Conservation (phyloP, 305 asterid genomes). For the Caryopteris hybrid region DNA sequence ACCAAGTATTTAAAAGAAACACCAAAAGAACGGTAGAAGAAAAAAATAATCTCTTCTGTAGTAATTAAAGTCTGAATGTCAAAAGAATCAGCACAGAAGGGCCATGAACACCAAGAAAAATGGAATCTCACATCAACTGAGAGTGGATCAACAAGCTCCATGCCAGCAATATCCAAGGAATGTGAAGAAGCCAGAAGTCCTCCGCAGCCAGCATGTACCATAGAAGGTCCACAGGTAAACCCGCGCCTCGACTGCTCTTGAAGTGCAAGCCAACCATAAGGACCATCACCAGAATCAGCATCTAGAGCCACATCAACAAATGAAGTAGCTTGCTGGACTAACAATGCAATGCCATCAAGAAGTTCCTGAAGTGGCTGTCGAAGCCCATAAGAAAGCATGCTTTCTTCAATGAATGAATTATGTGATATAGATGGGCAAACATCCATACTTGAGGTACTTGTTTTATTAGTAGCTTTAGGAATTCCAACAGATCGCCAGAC, state of each 20-base stretch:
- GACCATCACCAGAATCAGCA: constrained; percentile 97
- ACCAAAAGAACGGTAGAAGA: not conserved
- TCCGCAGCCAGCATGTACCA: constrained; percentile 99
- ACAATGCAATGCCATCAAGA: constrained; percentile 90
- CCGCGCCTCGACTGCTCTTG: constrained; percentile 99
- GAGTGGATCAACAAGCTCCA: constrained; percentile 97
- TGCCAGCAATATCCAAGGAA: constrained; percentile 94
- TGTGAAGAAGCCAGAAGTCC: constrained; percentile 95
- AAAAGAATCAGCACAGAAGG: constrained; percentile 11
- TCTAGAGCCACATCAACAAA: constrained; percentile 96
- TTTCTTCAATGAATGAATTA: constrained; percentile 87
- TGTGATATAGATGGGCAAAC: constrained; percentile 59
- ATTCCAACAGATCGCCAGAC: constrained; percentile 95
- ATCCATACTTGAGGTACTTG: constrained; percentile 65
- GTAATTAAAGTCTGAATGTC: not conserved
- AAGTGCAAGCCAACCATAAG: constrained; percentile 95
- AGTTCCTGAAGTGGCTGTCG: constrained; percentile 97
- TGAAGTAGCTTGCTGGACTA: constrained; percentile 98
- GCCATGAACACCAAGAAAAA: constrained; percentile 17
- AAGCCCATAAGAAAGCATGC: constrained; percentile 86
- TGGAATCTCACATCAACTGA: constrained; percentile 72
- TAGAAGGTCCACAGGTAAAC: constrained; percentile 96
- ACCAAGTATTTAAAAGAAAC: not conserved
- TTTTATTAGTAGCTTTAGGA: constrained; percentile 67
- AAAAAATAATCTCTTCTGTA: not conserved